These are phyloP conservation scores for Cladorrhinum sp. DNA, from an alignment of 2,329 filamentous ascomycete species.

Conservation along the genomic window DNA sequence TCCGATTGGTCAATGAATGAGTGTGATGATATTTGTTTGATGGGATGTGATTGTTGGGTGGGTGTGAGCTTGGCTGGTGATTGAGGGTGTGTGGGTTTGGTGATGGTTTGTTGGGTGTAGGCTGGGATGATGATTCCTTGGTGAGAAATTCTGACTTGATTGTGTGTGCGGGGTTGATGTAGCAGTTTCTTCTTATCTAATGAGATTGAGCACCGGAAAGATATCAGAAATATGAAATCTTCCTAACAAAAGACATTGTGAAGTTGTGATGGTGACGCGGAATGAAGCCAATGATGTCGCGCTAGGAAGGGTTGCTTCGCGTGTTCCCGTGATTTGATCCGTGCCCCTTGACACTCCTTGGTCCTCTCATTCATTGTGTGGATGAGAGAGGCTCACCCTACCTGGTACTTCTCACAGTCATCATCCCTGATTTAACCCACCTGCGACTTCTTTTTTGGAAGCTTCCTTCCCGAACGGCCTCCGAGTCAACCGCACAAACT, in stretches of 20 bases:
- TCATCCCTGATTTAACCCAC: not conserved
- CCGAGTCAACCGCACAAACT: not conserved
- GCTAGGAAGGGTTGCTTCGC: conserved; percentile 10
- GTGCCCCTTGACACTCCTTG: conserved; percentile 16
- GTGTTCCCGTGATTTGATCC: conserved; percentile 26
- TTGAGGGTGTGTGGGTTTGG: not conserved
- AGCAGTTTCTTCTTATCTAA: no score
- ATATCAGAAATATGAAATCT: no score
- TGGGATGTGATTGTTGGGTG: not conserved
- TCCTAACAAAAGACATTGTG: not conserved
- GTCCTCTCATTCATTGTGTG: not conserved
- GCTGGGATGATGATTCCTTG: not conserved
- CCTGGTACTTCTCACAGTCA: not conserved
- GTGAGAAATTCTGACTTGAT: no score
- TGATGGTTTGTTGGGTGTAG: not conserved
- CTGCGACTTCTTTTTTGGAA: not conserved
- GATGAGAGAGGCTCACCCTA: not conserved
- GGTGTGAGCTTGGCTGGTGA: not conserved
- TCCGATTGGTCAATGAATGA: no score
- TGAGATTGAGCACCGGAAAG: no score
- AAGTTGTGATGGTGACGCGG: not conserved
- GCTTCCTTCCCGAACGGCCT: no score
- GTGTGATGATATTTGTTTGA: not conserved
- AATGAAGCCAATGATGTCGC: not conserved
- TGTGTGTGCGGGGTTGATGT: no score